These are phyloP conservation scores for Saussurea involucrata DNA, from an alignment of 129 eudicot genomes.

Conservation along the genomic window DNA sequence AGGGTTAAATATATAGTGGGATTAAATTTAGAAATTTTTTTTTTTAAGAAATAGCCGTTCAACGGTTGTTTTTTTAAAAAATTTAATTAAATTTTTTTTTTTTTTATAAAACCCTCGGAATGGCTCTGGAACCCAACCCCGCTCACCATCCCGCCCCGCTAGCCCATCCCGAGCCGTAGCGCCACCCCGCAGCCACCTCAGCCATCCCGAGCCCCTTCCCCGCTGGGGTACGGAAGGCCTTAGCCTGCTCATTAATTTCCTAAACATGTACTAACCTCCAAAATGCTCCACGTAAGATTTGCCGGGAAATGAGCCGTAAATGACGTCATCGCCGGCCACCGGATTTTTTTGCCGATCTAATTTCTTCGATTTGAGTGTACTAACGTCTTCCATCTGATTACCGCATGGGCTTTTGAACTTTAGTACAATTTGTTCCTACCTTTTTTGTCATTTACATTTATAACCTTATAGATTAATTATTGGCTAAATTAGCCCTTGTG, in stretches of 20 bases:
- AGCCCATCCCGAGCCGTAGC: too few species aligned
- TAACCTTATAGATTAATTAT: not conserved
- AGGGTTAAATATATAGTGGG: too few species aligned
- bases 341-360: not conserved
- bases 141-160: too few species aligned
- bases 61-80: too few species aligned
- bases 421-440: slow-evolving; percentile 4
- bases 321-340: not conserved
- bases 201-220: too few species aligned
- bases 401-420: slow-evolving; percentile 28
- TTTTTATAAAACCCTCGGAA: too few species aligned
- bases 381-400: not conserved
- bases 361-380: not conserved
- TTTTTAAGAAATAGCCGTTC: too few species aligned
- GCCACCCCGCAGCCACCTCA: too few species aligned
- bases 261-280: slow-evolving; percentile 32
- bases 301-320: slow-evolving; percentile 15
- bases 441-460: not conserved
- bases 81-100: too few species aligned
- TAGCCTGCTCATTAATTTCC: not conserved
- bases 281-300: slow-evolving; percentile 17
- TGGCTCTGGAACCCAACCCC: too few species aligned
- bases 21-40: too few species aligned
- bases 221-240: too few species aligned
- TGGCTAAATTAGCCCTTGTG: not conserved